Conservation (phyloP, 176 grass and related monocot genomes). For the Triticum dicoccoides region DNA sequence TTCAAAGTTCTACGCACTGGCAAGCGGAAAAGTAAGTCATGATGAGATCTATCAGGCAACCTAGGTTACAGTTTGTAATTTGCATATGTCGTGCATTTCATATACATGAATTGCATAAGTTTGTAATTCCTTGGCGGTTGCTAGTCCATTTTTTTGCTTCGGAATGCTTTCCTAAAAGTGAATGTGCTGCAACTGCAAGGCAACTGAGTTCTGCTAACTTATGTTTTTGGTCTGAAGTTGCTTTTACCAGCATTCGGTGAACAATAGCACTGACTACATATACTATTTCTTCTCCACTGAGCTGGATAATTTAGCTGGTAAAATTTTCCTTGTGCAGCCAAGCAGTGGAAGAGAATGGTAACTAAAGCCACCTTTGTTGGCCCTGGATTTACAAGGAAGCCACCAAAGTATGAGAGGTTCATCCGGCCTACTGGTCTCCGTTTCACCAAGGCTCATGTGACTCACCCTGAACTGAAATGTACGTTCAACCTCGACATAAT, state of each 20-base stretch:
- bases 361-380: conserved; percentile 91
- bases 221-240: background rate
- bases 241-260: background rate
- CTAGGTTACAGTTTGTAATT: background rate
- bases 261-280: background rate
- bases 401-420: conserved; percentile 87
- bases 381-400: conserved; percentile 89
- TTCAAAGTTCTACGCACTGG: conserved; percentile 77
- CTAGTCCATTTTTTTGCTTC: background rate
- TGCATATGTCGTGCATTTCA: background rate
- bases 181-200: background rate
- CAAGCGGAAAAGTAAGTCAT: conserved; percentile 74
- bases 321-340: conserved; percentile 46
- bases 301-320: background rate
- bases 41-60: background rate
- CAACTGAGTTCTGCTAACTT: background rate
- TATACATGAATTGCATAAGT: background rate
- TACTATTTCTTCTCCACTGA: background rate
- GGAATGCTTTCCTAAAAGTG: background rate
- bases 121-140: background rate
- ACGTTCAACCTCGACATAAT: conserved; percentile 93
- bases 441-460: conserved; percentile 87
- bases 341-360: conserved; percentile 98
- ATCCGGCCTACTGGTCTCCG: conserved; percentile 77
- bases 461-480: conserved; percentile 88